Conservation (phyloP, 2,329 filamentous ascomycete species). For the Pyricularia pennisetigena region DNA sequence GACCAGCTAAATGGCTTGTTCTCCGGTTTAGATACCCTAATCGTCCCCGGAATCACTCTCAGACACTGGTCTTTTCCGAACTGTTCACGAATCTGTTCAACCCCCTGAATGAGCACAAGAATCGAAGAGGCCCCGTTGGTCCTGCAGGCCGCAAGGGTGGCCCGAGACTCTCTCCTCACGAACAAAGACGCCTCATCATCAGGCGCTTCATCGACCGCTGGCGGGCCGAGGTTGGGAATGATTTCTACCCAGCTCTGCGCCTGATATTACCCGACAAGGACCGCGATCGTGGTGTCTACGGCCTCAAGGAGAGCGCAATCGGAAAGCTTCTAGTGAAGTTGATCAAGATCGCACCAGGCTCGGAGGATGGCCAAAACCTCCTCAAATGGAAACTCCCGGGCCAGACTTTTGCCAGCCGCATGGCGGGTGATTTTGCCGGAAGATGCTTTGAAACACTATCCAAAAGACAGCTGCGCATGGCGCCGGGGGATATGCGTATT, state of each 20-base stretch:
- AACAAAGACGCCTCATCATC: constrained; percentile 72
- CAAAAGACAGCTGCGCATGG: constrained; percentile 68
- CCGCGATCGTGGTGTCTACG: constrained; percentile 83
- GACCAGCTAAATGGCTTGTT: neutral
- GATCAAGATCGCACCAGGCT: constrained; percentile 84
- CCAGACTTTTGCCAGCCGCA: constrained; percentile 47
- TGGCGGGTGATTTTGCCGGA: constrained; percentile 86
- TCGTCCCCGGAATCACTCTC: constrained; percentile 69
- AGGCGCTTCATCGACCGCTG: constrained; percentile 78
- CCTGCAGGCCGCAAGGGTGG: constrained; percentile 49
- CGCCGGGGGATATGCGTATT: constrained; percentile 71
- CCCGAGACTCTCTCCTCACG: constrained; percentile 57
- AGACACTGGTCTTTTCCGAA: constrained; percentile 73
- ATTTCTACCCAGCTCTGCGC: constrained; percentile 87
- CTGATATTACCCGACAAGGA: constrained; percentile 91
- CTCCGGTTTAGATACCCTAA: constrained; percentile 56
- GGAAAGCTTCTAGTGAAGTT: constrained; percentile 86
- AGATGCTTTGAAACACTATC: constrained; percentile 80
- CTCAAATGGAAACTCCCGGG: constrained; percentile 90
- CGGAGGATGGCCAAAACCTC: constrained; percentile 77
- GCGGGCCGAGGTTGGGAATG: constrained; percentile 79
- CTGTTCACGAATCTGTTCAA: constrained; percentile 74
- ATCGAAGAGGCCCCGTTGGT: constrained; percentile 49
- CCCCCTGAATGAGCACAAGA: constrained; percentile 67
- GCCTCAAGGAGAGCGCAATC: constrained; percentile 85